Evolutionary conservation across 2,329 filamentous ascomycete genomes (phyloP), one percentile per base, ranked within the genome.

Genomic region (Colletotrichum sp.): DNA sequence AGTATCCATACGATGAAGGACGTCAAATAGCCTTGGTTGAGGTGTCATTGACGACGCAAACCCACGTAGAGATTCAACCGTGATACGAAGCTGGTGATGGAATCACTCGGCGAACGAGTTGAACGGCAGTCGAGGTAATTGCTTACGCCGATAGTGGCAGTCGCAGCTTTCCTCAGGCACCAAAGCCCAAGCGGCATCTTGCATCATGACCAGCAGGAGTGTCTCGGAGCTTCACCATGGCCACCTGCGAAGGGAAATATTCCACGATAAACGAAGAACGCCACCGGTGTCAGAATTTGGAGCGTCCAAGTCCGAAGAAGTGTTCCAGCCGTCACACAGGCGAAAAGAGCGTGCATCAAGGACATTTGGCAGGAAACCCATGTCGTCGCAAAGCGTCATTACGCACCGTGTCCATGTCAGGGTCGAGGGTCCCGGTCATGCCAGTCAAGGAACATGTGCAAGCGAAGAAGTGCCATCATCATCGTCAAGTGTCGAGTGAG

Each of bases 101-200:
- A 63, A 24, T 36, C 28, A 21, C 32, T 36, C 62, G 32, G 36
- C 32, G 13, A 34, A 66, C 16, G 39, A 30, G 30, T 13, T 21
- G 30, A 68, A 32, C 32, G 34, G 30, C 28, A 60, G 36, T 62
- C 26, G 69, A 63, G 72, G 84, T 81, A 77, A 84, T 79, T 68
- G 82, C 84, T 76, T 44, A 28, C 15, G 34, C 68, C 30, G 26
- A 32, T n/a, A 32, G 13, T 16, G 28, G 59, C 9, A 26, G 68
- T 34, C 15, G 36, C 34, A 21, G 6, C 26, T 32, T 57, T 55
- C 52, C 62, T 76, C 57, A 24, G n/a, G 39, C 52, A 49, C 66
- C 52, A 68, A 24, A 44, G 32, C 30, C 55, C 73, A 24, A 68
- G 34, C 64, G 36, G 36, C 44, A n/a, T 52, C 44, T 59, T 63